These are phyloP conservation scores for Mangifera indica DNA, from an alignment of 345 rosid species.

Conservation along the genomic window DNA sequence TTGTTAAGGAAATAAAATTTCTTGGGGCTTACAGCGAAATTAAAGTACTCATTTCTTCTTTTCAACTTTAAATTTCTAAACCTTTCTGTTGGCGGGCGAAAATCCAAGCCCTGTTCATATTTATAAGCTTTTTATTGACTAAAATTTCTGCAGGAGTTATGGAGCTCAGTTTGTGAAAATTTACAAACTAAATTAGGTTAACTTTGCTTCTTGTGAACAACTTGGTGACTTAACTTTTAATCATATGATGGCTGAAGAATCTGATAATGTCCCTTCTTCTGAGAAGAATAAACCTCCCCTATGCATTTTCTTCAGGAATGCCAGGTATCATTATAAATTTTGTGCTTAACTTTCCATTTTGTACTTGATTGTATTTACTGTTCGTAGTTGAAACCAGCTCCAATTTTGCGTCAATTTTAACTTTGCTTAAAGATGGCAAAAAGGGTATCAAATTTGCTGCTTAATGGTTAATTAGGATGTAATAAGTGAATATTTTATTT, in stretches of 20 bases:
- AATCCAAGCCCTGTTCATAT: background rate
- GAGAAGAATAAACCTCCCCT: slow-evolving; percentile 40
- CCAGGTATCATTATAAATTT: slow-evolving; percentile 39
- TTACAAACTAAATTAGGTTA: slow-evolving; percentile 2
- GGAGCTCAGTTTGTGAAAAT: slow-evolving; percentile 13
- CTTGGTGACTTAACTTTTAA: background rate
- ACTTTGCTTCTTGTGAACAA: slow-evolving; percentile 6
- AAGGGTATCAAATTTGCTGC: too few relatives aligned
- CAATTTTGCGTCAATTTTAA: too few relatives aligned
- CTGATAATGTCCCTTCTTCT: slow-evolving; percentile 25
- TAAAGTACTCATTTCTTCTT: background rate
- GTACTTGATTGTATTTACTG: slow-evolving; percentile 2
- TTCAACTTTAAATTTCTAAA: background rate
- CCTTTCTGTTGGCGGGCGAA: background rate
- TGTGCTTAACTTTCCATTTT: background rate
- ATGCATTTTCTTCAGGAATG: slow-evolving; percentile 56
- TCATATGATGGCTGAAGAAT: slow-evolving; percentile 48
- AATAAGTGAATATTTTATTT: background rate
- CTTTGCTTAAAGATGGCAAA: too few relatives aligned
- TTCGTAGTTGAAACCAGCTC: background rate
- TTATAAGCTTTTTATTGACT: background rate
- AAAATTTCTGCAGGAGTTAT: background rate
- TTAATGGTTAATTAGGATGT: background rate
- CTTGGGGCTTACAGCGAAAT: slow-evolving; percentile 8
- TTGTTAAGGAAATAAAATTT: background rate